Conservation (phyloP, 2,329 filamentous ascomycete species). For the Alternaria tenuissima region DNA sequence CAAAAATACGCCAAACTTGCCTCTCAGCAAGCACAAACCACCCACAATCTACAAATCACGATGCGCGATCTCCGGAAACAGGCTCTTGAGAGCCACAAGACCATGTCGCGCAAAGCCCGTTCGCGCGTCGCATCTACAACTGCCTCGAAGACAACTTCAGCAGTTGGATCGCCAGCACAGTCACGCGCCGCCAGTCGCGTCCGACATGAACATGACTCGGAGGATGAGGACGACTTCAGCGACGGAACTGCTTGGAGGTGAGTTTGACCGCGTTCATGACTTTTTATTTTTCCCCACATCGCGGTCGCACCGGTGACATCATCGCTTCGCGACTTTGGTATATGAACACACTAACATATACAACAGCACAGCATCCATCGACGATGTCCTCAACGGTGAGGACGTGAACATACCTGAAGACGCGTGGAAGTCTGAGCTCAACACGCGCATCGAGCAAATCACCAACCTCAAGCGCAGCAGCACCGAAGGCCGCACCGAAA, state of each 20-base stretch:
- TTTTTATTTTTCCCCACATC: conserved; percentile 19
- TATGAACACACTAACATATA: conserved; percentile 33
- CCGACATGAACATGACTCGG: conserved; percentile 64
- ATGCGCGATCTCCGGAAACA: conserved; percentile 74
- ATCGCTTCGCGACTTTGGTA: conserved; percentile 21
- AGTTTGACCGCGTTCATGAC: conserved; percentile 26
- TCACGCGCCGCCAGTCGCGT: conserved; percentile 63
- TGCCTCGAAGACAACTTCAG: conserved; percentile 66
- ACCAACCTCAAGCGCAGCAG: conserved; percentile 81
- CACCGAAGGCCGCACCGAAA: conserved; percentile 72
- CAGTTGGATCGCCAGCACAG: conserved; percentile 64
- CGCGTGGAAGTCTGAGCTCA: conserved; percentile 69
- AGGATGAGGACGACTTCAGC: conserved; percentile 69
- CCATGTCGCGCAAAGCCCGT: conserved; percentile 72
- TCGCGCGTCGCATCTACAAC: conserved; percentile 64
- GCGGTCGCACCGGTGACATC: conserved; percentile 34
- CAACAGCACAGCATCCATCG: conserved; percentile 69
- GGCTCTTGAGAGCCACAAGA: conserved; percentile 76
- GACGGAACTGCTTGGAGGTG: conserved; percentile 68
- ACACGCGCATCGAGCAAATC: conserved; percentile 74
- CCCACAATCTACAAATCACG: conserved; percentile 7
- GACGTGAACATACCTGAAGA: conserved; percentile 60
- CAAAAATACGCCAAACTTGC: neutral
- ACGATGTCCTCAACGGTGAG: conserved; percentile 65
- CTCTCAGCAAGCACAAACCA: neutral